Base-by-base conservation (phyloP, 1,139 yeast species). In the Pichia norvegensis region DNA sequence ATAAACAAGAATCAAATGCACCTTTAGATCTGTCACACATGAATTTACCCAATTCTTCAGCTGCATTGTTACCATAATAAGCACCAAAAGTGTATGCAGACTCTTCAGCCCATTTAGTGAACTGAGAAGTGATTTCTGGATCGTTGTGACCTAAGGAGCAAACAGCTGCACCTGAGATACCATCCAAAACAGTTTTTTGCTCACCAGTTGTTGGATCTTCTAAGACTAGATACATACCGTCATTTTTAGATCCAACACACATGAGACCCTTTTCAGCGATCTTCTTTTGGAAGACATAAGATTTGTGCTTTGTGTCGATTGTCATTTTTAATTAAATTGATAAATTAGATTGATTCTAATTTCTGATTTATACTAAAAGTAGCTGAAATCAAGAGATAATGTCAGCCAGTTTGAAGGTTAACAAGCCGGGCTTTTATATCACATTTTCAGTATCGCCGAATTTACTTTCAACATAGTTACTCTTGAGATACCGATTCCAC, bases 121-220 rank as follows among this genome's bases (percentile, higher is more conserved):
- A 72, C 40, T 66, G 69, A 16, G 66, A 64, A 39, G 65, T 59
- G 39, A 74, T 73, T 40, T 75, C 80, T 33, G 68, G 68, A 55
- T 78, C 81, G 42, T 73, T 73, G 40, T 59, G 79, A 68, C 64
- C 41, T 70, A 55, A 38, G 55, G 81, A 74, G 35, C 78, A 76
- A 27, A 78, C 83, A 29, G 83, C 83, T 11, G 83, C 83, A 52
- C 83, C 83, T 22, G 81, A 74, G 50, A 70, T 61, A 39, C 73
- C 81, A 57, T 78, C 83, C 36, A 75, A 62, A 14, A 74, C 52
- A 29, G 63, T 67, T 27, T 56, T 64, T 45, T 59, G 56, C 47
- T 68, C 69, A 35, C 72, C 72, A 14, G 78, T 73, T 21, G 62
- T 58, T 33, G 74, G 68, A 51, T 76, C 76, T 52, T 67, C 70